Conservation (phyloP, 2,329 filamentous ascomycete species). For the Clonostachys sp. region DNA sequence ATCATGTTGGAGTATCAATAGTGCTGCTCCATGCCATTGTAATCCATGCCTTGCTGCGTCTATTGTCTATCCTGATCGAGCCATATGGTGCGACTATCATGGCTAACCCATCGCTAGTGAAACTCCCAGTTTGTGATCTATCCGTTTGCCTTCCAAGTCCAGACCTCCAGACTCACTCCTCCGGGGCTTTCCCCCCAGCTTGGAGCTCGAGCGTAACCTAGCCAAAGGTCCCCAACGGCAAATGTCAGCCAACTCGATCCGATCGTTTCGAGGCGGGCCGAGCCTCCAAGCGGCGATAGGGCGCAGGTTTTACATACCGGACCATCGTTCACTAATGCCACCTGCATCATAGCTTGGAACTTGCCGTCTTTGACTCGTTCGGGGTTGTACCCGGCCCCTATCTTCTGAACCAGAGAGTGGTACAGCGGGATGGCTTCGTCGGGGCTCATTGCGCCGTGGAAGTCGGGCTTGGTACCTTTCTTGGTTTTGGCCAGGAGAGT, state of each 20-base stretch:
- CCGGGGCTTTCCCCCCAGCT: constrained; percentile 1
- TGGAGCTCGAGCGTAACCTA: constrained; percentile 7
- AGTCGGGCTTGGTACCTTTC: constrained; percentile 93
- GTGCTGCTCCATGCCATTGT: no score
- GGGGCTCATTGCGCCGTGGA: constrained; percentile 79
- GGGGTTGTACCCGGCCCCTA: constrained; percentile 65
- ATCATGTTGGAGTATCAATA: no score
- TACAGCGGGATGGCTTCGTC: constrained; percentile 79
- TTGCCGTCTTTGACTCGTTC: constrained; percentile 90
- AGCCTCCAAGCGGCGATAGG: no score
- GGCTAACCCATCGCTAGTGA: no score
- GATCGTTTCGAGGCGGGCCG: no score
- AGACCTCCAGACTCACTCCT: no score
- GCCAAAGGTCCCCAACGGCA: background rate
- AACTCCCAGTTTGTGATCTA: no score
- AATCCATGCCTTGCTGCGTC: no score
- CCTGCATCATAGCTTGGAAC: constrained; percentile 99
- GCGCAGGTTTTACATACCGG: constrained; percentile 41
- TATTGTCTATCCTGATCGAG: no score
- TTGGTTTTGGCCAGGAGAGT: constrained; percentile 90
- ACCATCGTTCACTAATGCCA: constrained; percentile 84
- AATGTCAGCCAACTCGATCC: background rate
- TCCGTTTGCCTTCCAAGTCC: no score
- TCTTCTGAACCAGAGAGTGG: constrained; percentile 73
- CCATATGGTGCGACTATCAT: no score